Conservation (phyloP, 345 rosid species). For the Orychophragmus violaceus region DNA sequence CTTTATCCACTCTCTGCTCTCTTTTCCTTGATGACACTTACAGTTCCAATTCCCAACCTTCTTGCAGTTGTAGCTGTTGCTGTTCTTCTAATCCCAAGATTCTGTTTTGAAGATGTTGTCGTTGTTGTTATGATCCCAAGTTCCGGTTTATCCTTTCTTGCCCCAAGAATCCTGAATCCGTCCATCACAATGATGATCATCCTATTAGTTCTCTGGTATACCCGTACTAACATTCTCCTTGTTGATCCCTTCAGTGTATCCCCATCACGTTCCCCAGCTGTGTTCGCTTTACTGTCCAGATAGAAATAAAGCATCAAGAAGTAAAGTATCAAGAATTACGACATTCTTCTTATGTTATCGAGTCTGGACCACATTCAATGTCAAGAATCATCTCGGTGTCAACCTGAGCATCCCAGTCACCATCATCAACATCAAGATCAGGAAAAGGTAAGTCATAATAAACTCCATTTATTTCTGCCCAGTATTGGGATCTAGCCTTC, state of each 20-base stretch:
- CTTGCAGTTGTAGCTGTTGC: constrained; percentile 1
- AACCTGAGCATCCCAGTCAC: constrained; percentile 39
- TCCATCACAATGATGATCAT: constrained; percentile 22
- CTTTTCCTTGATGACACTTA: too few relatives aligned
- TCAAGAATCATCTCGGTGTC: constrained; percentile 34
- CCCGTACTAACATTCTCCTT: constrained; percentile 17
- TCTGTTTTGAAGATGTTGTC: constrained; percentile 15
- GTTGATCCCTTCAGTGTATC: constrained; percentile 36
- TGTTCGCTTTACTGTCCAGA: too few relatives aligned
- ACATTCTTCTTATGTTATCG: constrained; percentile 1
- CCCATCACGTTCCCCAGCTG: too few relatives aligned
- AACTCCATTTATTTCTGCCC: constrained; percentile 38
- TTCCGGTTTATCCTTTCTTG: neutral
- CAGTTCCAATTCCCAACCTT: constrained; percentile 11
- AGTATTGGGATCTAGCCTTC: constrained; percentile 40
- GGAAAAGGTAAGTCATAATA: constrained; percentile 35
- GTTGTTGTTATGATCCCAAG: constrained; percentile 13
- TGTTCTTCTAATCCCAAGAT: constrained; percentile 14
- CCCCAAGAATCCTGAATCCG: constrained; percentile 29
- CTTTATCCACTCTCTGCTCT: constrained; percentile 25
- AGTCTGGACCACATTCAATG: too few relatives aligned
- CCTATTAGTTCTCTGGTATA: constrained; percentile 26
- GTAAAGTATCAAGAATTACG: too few relatives aligned
- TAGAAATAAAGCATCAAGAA: too few relatives aligned
- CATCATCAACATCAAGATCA: constrained; percentile 36